Conservation (phyloP, 345 rosid genomes). For the Acer campestre region DNA sequence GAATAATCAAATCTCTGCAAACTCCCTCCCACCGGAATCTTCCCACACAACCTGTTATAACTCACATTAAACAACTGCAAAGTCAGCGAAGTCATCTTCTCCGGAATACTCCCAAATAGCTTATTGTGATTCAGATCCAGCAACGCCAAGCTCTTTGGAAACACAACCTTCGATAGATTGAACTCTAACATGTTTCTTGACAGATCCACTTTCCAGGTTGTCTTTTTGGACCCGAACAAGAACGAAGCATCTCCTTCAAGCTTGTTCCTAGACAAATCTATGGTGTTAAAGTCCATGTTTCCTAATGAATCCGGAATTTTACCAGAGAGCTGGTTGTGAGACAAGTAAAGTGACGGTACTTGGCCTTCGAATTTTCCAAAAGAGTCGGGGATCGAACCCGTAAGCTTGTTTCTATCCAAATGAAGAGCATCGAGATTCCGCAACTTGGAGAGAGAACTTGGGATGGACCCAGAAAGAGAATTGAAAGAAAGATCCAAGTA, state of each 20-base stretch:
- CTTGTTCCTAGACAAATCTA: slow-evolving; percentile 67
- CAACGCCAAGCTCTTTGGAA: slow-evolving; percentile 37
- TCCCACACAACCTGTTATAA: slow-evolving; percentile 72
- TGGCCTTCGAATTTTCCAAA: slow-evolving; percentile 46
- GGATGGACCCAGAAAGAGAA: slow-evolving; percentile 60
- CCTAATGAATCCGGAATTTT: slow-evolving; percentile 57
- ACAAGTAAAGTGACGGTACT: slow-evolving; percentile 43
- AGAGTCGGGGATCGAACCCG: slow-evolving; percentile 64
- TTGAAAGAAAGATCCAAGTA: slow-evolving; percentile 65
- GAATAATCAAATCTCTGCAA: slow-evolving; percentile 59
- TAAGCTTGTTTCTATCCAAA: slow-evolving; percentile 62
- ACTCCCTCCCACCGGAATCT: slow-evolving; percentile 61
- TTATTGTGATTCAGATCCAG: slow-evolving; percentile 74
- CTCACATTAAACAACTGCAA: slow-evolving; percentile 64
- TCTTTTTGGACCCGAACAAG: slow-evolving; percentile 67
- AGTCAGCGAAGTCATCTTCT: slow-evolving; percentile 36
- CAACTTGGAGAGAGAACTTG: slow-evolving; percentile 46
- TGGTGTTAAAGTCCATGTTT: slow-evolving; percentile 38
- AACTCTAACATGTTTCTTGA: slow-evolving; percentile 68
- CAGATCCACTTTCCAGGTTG: slow-evolving; percentile 40
- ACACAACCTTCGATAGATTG: slow-evolving; percentile 48
- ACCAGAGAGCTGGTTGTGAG: slow-evolving; percentile 74
- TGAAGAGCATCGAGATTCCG: slow-evolving; percentile 52
- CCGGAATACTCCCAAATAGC: slow-evolving; percentile 61
- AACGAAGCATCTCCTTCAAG: slow-evolving; percentile 66